Evolutionary conservation across 169 alveolate species (phyloP).

Genomic region (Eimeria maxima): DNA sequence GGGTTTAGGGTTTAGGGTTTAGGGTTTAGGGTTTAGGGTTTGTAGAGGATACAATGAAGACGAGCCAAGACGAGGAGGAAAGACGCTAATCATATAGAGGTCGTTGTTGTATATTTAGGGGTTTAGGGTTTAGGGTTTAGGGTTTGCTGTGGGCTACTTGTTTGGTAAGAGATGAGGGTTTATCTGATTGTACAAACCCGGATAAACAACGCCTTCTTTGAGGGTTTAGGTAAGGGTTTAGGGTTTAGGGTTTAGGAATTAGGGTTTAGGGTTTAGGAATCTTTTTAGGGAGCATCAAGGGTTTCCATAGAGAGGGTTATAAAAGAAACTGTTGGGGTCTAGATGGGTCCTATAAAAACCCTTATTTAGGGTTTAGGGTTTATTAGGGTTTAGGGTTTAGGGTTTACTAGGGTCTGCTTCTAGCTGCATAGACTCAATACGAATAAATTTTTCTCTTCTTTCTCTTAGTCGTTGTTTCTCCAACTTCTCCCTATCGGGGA

Average conservation of each 20-base stretch:
- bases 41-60: too few relatives aligned
- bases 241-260: not conserved
- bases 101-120: not conserved
- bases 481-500: constrained; percentile 20
- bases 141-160: too few relatives aligned
- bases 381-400: constrained; percentile 54
- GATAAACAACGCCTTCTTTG: too few relatives aligned
- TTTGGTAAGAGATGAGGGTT: constrained; percentile 8
- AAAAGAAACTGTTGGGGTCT: too few relatives aligned
- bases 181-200: not conserved
- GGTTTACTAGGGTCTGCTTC: not conserved
- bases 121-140: constrained; percentile 55
- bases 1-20: not conserved
- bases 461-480: constrained; percentile 27
- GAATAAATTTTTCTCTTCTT: constrained; percentile 10
- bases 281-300: not conserved
- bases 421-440: constrained; percentile 4
- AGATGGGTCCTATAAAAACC: too few relatives aligned
- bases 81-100: not conserved
- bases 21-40: too few relatives aligned
- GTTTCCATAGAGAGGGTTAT: too few relatives aligned
- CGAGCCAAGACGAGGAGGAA: too few relatives aligned
- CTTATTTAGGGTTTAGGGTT: not conserved
- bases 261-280: constrained; percentile 4
- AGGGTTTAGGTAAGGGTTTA: not conserved